Conservation (phyloP, 306 rosid genomes). For the Lathyrus aphaca region DNA sequence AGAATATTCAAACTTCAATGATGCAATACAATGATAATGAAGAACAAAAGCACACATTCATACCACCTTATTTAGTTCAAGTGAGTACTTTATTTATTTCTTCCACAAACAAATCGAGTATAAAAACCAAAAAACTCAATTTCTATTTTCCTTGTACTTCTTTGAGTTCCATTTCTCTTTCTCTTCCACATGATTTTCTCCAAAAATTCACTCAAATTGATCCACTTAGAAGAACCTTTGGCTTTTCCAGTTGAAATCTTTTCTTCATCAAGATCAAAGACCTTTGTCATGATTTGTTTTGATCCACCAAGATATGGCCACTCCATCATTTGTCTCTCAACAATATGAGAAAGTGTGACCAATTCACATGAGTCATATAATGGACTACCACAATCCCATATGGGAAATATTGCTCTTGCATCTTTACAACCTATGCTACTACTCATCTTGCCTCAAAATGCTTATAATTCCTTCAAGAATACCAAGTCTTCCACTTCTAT, state of each 20-base stretch:
- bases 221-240: conserved; percentile 42
- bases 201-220: conserved; percentile 38
- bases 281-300: conserved; percentile 40
- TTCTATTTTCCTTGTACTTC: conserved; percentile 40
- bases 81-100: conserved; percentile 36
- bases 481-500: conserved; percentile 8
- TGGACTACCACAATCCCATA: conserved; percentile 93
- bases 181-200: conserved; percentile 52
- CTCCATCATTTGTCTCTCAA: conserved; percentile 70
- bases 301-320: conserved; percentile 58
- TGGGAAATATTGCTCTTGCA: conserved; percentile 34
- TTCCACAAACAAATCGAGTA: conserved; percentile 47
- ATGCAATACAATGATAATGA: conserved; percentile 1
- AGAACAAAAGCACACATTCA: conserved; percentile 8
- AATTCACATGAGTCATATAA: conserved; percentile 79
- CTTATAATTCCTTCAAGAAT: neutral
- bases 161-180: conserved; percentile 35
- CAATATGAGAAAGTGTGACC: conserved; percentile 58
- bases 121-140: conserved; percentile 38
- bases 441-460: conserved; percentile 42
- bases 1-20: conserved; percentile 1
- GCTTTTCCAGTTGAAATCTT: conserved; percentile 6
- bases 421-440: conserved; percentile 3
- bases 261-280: conserved; percentile 17
- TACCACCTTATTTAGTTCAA: conserved; percentile 23